Conservation (phyloP, 2,329 filamentous ascomycete species). For the Aureobasidium sp. region DNA sequence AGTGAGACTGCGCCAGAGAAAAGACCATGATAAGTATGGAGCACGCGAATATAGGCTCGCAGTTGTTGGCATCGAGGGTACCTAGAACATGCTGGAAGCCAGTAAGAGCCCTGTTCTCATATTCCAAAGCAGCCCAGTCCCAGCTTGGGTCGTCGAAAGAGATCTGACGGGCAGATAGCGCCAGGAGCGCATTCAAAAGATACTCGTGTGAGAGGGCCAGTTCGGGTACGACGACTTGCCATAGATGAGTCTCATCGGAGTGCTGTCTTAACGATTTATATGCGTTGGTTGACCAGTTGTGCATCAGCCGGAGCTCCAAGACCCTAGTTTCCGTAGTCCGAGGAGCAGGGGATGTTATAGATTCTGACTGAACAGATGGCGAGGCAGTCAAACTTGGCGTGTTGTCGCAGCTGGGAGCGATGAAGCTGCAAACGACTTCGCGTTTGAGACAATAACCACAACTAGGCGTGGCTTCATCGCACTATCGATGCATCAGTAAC, state of each 20-base stretch:
- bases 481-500: neutral
- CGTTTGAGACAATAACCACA: constrained; percentile 16
- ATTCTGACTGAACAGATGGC: neutral
- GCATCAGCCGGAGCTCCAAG: neutral
- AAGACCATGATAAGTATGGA: constrained; percentile 1
- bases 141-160: neutral
- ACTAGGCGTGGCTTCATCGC: constrained; percentile 14
- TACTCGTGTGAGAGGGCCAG: neutral
- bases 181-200: neutral
- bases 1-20: neutral
- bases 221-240: constrained; percentile 3
- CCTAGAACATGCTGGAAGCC: neutral
- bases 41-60: neutral
- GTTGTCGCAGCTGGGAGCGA: neutral
- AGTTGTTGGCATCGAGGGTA: neutral
- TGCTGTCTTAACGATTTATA: neutral
- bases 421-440: constrained; percentile 3
- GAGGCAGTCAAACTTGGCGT: neutral
- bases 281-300: constrained; percentile 1
- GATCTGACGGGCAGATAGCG: neutral
- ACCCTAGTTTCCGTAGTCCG: neutral
- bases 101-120: neutral
- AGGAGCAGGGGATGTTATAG: neutral
- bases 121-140: constrained; percentile 3
- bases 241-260: neutral